Evolutionary conservation across 179 eudicot genomes (phyloP).

Genomic region (Spinacia oleracea): DNA sequence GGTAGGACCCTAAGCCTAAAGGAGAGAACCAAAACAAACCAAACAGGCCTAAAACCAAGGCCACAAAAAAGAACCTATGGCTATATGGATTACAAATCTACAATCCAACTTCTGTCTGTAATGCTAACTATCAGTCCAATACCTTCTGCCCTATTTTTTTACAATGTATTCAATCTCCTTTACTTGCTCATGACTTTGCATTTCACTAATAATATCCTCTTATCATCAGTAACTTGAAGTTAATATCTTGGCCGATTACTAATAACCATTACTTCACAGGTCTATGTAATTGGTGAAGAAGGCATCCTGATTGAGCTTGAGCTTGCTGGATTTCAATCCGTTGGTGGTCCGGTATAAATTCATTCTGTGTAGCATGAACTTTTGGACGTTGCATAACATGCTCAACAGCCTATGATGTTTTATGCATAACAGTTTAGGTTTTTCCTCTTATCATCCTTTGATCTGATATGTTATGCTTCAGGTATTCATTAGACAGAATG

Average conservation of each 20-base stretch:
- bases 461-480: constrained; percentile 5
- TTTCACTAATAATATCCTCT: background rate
- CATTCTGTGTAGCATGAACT: background rate
- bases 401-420: background rate
- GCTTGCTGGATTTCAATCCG: constrained; percentile 81
- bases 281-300: constrained; percentile 97
- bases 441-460: background rate
- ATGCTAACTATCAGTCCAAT: too few relatives aligned
- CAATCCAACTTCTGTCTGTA: too few relatives aligned
- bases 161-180: too few relatives aligned
- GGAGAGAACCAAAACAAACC: too few relatives aligned
- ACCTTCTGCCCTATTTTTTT: too few relatives aligned
- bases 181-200: too few relatives aligned
- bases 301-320: constrained; percentile 95
- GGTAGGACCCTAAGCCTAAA: too few relatives aligned
- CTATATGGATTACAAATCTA: too few relatives aligned
- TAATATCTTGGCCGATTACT: constrained; percentile 1
- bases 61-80: too few relatives aligned
- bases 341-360: constrained; percentile 85
- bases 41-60: too few relatives aligned
- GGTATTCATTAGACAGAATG: background rate
- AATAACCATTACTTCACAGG: constrained; percentile 39
- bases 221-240: constrained; percentile 3
- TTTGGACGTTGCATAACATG: background rate
- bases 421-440: background rate